Evolutionary conservation across 108 stramenopile species (phyloP), one percentile per base, ranked within the genome.

Genomic region (Cyclostephanos tholiformis): DNA sequence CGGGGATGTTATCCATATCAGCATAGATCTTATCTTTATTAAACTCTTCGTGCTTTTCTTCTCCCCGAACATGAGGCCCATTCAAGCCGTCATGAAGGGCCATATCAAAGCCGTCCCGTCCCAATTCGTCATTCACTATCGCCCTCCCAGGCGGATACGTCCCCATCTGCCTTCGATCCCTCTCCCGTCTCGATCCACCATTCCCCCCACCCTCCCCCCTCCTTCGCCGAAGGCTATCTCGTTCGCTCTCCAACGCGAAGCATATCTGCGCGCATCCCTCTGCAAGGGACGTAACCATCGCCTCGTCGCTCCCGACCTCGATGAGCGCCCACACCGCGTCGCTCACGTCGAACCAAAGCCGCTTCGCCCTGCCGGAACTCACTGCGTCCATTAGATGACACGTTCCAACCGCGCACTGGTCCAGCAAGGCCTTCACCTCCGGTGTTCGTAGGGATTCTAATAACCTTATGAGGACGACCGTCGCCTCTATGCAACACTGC

Each of bases 241-340:
- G 72, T 64, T 94, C 90, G 72, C 72, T 73, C 76, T 86, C 88
- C 76, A 94, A 72, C 25, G 93, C 90, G 77, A 90, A 85, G 57
- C 90, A 91, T 52, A 94, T 67, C 59, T 91, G 82, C 25, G 93
- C 93, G 32, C 89, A 89, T n/a, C 88, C 88, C 78, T 94, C 90
- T 17, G 90, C 93, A 70, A 91, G 77, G 6, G 88, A 86, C 65
- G 82, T 50, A 5, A 85, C 91, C 32, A 89, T 86, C 6, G 79
- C 67, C 26, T 82, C 83, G 76, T 90, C 89, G 11, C 82, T 71
- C 32, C 75, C 71, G 26, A 94, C 69, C 68, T 88, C 88, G 11
- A 86, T 58, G 13, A 77, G 65, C 4, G 83, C 69, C 89, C 87
- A 89, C 29, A 72, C 20, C 29, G 86, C 56, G 38, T 85, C 81